Evolutionary conservation across 2,329 filamentous ascomycete species (phyloP), one percentile per base, ranked within the genome.

Genomic region (Ophiostoma perfectum): DNA sequence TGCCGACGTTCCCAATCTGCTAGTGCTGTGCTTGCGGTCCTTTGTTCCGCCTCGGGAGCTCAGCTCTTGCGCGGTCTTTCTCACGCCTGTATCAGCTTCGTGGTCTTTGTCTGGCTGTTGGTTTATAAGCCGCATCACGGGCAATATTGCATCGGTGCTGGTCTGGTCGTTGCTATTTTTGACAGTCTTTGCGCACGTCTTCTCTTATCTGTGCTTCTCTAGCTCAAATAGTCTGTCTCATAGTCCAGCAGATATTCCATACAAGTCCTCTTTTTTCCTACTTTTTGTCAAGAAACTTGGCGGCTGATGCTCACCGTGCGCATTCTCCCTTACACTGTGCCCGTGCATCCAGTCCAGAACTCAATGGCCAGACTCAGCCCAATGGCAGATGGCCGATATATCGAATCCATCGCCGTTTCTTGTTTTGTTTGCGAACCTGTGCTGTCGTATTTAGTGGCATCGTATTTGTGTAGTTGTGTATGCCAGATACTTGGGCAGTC

Each of bases 1-100:
- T 27, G n/a, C 49, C 18, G 18, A 12, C 27, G 27, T 27, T 27
- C 27, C 27, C 27, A 27, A 27, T 27, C 1, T 27, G 27, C 27
- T 36, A 27, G n/a, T 9, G 49, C 49, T 16, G n/a, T 52, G 8
- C 49, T n/a, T 27, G 8, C 49, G 42, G 14, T 55, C 11, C 55
- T 5, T 60, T n/a, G 52, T 60, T 60, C 38, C 9, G 55, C 55
- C 18, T 18, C 55, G 36, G 55, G 27, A 60, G 55, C 55, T 60
- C 55, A 60, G 55, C 55, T 60, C 52, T 60, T 38, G 12, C n/a
- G 7, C 27, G 55, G 55, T 60, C 27, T 27, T 60, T 60, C 38
- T 60, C 27, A 2, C 12, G 27, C 38, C 27, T 14, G 49, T 55
- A 18, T 38, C 55, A 36, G 55, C 11, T 60, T 16, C 12, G n/a